Evolutionary conservation across 495 filamentous ascomycete genomes (phyloP), one percentile per base, ranked within the genome.

Genomic region (Elasticomyces elasticus): DNA sequence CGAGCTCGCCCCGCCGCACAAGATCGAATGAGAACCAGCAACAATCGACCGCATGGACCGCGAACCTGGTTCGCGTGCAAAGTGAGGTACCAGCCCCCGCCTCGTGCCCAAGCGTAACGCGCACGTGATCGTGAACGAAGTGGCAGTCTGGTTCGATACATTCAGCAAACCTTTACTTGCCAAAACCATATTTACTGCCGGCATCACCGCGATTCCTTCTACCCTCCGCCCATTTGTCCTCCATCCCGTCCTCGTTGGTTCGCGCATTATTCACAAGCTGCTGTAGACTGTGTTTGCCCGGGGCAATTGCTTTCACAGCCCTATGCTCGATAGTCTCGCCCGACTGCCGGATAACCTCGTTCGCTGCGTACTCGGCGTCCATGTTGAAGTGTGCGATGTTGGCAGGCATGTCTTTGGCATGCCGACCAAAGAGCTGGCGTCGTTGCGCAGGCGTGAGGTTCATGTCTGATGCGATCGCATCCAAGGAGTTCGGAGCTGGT

Each of bases 201-300:
- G 86, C 87, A 58, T 94, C 88, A 55, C 76, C 80, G 66, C 84
- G 80, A 64, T 87, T 89, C 63, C 77, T 78, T 64, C 75, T 76
- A 17, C 83, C 87, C 55, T 76, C 69, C 4, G 87, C 86, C 72
- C 94, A 96, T 64, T 82, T 85, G 66, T 96, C 89, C 67, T 95
- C 88, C 64, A 96, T 69, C 6, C 87, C 86, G 5, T 87, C 84
- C 67, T 81, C 81, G 71, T 96, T 87, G 49, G 69, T 82, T 60
- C 77, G 81, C 17, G 83, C 89, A 54, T 81, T 83, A 69, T 79
- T 87, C 60, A 96, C 85, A 66, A 96, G 72, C 71, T 94, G 88
- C 62, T 85, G 82, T 64, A 96, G 73, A 45, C 79, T 87, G 67
- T 94, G 87, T 70, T 95, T 94, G 45, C 87, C 89, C 0, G 87